Evolutionary conservation across 163 green algal genomes (phyloP), one percentile per base, ranked within the genome.

Genomic region (Scenedesmus sp.): DNA sequence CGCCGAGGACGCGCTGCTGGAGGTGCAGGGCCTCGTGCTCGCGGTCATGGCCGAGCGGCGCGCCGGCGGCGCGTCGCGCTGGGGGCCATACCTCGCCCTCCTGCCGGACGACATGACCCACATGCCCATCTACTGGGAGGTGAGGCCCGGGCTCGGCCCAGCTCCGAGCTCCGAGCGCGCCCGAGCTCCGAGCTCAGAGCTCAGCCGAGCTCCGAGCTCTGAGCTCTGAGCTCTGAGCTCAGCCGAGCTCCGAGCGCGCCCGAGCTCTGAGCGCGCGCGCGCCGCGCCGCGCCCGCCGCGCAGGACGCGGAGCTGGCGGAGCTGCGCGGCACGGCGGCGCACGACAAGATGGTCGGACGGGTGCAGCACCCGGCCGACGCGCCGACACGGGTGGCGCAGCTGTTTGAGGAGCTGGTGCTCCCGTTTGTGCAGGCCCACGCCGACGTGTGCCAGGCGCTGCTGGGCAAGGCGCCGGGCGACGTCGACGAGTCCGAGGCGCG

Each of bases 301-400:
- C 28, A 76, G 67, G 67, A 65, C 1, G 9, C 29, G 10, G 86
- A 89, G 70, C 67, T 89, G 39, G 29, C n/a, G 15, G 81, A 88
- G 82, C 79, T 91, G 54, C 47, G 72, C 5, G 86, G 86, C 70
- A 91, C 86, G 7, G 82, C 82, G 17, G 84, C 84, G 3, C 60
- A 80, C 17, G 86, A 91, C 84, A 91, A 91, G 73, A 84, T 88
- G 71, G 45, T 82, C 24, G 86, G 86, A 0, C 28, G 50, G 17
- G 84, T 89, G 63, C 84, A 89, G 64, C 78, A 83, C 54, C 86
- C 86, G 2, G 76, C 86, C 2, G 86, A 91, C 66, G 86, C 84
- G 22, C 86, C 86, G 26, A 89, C 86, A 22, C 70, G 81, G 70
- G 86, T 87, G 51, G 26, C 80, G 14, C 44, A 83, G 57, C 36